These are phyloP conservation scores for Sphagnum tenellum DNA, from an alignment of 225 moss, liverwort and hornwort species.

Conservation along the genomic window DNA sequence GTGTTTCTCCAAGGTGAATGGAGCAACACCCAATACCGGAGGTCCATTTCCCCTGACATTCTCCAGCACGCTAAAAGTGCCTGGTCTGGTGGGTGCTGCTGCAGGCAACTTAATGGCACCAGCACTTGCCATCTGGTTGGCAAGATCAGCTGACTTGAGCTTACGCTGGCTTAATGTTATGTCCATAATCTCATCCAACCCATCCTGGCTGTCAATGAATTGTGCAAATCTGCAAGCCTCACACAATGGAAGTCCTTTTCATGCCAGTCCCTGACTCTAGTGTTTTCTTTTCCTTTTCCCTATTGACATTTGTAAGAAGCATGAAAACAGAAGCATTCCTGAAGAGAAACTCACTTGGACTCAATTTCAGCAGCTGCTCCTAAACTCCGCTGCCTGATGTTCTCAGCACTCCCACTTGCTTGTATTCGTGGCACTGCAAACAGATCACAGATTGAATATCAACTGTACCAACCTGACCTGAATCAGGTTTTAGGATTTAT, in stretches of 20 bases:
- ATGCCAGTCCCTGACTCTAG: too few species aligned
- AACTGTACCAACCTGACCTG: too few species aligned
- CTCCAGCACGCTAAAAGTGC: too few species aligned
- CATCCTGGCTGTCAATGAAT: constrained; percentile 72
- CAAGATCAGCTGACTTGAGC: too few species aligned
- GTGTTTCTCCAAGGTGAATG: constrained; percentile 3
- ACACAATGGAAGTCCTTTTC: too few species aligned
- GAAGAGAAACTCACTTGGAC: constrained; percentile 23
- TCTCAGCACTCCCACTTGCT: constrained; percentile 14
- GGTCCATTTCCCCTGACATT: too few species aligned
- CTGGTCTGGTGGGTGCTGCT: constrained; percentile 9
- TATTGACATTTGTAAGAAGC: too few species aligned
- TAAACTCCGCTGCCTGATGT: constrained; percentile 32
- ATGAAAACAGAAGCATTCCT: too few species aligned
- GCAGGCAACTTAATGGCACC: neutral
- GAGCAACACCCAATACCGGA: too few species aligned
- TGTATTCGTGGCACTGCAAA: constrained; percentile 29
- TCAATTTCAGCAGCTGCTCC: constrained; percentile 27
- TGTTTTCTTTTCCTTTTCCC: too few species aligned
- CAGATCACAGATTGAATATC: too few species aligned
- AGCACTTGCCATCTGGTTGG: constrained; percentile 1
- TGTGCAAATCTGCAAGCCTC: constrained; percentile 55
- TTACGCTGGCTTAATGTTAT: constrained; percentile 62
- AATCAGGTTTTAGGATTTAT: too few species aligned
- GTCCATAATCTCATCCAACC: constrained; percentile 69